A percentile compares a stretch with the other conserved stretches of the same genome.
Conservation (phyloP, 2,329 filamentous ascomycete species). For the Cadophora gregata region DNA sequence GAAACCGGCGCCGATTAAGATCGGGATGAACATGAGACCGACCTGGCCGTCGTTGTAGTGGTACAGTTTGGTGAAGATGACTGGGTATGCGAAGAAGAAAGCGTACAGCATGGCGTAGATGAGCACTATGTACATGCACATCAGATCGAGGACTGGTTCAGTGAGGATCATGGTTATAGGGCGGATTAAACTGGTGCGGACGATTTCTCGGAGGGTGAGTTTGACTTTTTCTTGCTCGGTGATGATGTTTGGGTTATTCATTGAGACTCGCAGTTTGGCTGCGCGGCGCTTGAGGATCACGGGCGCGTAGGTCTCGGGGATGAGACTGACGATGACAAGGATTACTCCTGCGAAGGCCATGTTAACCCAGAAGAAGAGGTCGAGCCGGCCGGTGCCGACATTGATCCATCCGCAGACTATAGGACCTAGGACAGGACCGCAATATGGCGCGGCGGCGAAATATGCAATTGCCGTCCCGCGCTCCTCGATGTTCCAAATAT, state of each 20-base stretch:
- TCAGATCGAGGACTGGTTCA: conserved; percentile 49
- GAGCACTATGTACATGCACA: conserved; percentile 57
- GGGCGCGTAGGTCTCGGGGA: conserved; percentile 46
- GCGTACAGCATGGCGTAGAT: conserved; percentile 44
- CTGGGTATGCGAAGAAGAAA: conserved; percentile 43
- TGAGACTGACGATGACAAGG: conserved; percentile 4
- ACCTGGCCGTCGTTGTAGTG: conserved; percentile 19
- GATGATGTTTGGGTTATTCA: conserved; percentile 43
- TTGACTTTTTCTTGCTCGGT: conserved; percentile 44
- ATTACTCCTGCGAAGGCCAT: conserved; percentile 40
- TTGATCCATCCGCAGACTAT: conserved; percentile 14
- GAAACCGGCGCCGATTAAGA: conserved; percentile 14
- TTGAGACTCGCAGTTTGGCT: conserved; percentile 42
- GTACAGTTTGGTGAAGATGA: conserved; percentile 36
- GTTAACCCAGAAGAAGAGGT: conserved; percentile 58
- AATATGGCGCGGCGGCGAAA: not conserved
- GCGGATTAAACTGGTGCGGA: conserved; percentile 19
- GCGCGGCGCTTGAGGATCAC: conserved; percentile 46
- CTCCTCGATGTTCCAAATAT: conserved; percentile 30
- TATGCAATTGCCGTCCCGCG: not conserved
- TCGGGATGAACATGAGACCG: conserved; percentile 20
- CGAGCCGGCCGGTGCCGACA: conserved; percentile 2
- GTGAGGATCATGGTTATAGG: conserved; percentile 23
- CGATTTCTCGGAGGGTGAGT: conserved; percentile 14
- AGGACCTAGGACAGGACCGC: not conserved